Conservation (phyloP, 2,329 filamentous ascomycete species). For the Xylariomycetidae sp. region DNA sequence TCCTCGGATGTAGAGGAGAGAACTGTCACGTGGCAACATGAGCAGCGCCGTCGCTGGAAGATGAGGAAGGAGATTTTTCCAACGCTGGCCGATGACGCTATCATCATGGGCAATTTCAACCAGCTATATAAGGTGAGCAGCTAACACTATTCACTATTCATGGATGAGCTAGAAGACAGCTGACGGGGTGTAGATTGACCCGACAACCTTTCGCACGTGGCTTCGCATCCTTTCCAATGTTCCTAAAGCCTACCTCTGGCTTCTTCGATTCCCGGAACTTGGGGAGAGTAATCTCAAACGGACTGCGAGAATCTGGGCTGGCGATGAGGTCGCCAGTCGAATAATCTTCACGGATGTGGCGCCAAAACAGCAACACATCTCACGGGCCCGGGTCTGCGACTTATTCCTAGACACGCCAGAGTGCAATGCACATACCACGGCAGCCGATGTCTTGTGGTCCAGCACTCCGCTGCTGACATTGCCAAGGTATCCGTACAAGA, state of each 20-base stretch:
- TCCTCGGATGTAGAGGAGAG: constrained; percentile 71
- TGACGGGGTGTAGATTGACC: constrained; percentile 82
- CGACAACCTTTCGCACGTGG: constrained; percentile 94
- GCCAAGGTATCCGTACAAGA: constrained; percentile 92
- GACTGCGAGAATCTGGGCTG: constrained; percentile 80
- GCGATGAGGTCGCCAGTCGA: constrained; percentile 75
- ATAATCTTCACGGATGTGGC: constrained; percentile 96
- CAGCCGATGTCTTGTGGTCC: constrained; percentile 93
- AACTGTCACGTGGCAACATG: constrained; percentile 73
- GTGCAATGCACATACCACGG: constrained; percentile 97
- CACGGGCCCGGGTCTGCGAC: constrained; percentile 85
- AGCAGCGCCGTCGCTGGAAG: constrained; percentile 76
- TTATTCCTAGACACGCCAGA: constrained; percentile 96
- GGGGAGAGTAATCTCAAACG: constrained; percentile 80
- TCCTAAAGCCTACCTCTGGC: constrained; percentile 88
- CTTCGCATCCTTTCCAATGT: constrained; percentile 81
- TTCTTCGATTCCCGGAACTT: constrained; percentile 92
- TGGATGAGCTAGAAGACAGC: too few relatives aligned
- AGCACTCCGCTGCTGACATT: constrained; percentile 89
- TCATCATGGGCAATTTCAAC: constrained; percentile 97
- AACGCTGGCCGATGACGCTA: constrained; percentile 69
- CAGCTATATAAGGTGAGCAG: constrained; percentile 85
- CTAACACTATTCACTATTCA: neutral
- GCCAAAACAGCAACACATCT: constrained; percentile 90
- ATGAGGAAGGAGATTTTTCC: constrained; percentile 95